A percentile compares a stretch with the other conserved stretches of the same genome.
phyloP scores from a whole-genome alignment of 495 filamentous ascomycete species.

The Penicillium subrubescens region DNA sequence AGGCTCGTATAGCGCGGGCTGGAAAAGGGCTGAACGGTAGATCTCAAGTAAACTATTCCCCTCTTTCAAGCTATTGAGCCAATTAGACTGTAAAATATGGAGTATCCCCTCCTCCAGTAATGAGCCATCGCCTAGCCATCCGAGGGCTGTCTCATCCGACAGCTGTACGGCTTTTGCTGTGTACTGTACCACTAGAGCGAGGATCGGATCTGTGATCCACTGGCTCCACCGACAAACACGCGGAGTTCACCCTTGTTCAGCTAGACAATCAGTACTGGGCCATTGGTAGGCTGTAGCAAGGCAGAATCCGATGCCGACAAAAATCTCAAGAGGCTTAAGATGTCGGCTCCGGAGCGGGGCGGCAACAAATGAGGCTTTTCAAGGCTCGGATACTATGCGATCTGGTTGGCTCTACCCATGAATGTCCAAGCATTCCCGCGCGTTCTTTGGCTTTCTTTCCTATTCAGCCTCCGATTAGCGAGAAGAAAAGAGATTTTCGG shows the following conservation, averaged over 20 bases:
- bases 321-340: too few relatives aligned
- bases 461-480: constrained; percentile 2
- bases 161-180: background rate
- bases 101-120: background rate
- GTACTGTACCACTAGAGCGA: background rate
- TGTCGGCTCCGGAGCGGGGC: background rate
- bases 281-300: too few relatives aligned
- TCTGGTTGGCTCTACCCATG: background rate
- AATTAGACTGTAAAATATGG: background rate
- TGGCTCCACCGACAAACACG: constrained; percentile 2
- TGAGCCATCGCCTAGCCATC: background rate
- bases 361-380: background rate
- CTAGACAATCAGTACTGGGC: too few relatives aligned
- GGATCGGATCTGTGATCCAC: background rate
- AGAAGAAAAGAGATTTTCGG: background rate
- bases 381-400: background rate
- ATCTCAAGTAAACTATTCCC: background rate
- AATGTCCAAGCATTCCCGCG: background rate
- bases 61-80: too few relatives aligned
- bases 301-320: background rate
- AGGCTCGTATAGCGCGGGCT: constrained; percentile 9
- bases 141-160: background rate
- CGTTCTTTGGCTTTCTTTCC: background rate
- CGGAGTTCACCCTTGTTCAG: background rate
- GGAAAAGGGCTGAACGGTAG: background rate